A percentile compares a stretch with the other conserved stretches of the same genome.
phyloP scores from a whole-genome alignment of 371 early-diverging fungal species.

The Mortierella sp. region DNA sequence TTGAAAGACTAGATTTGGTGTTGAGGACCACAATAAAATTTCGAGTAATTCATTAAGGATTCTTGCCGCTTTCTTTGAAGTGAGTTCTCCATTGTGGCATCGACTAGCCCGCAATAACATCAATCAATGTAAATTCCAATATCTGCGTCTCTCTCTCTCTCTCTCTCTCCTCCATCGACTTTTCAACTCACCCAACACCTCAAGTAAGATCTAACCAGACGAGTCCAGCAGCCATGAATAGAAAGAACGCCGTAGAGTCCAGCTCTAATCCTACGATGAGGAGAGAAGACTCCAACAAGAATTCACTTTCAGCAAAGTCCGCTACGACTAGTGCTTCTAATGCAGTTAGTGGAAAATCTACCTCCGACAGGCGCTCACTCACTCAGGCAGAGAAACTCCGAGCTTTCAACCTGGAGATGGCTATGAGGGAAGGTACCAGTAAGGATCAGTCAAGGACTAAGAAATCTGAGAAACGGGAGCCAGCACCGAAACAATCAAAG shows the following conservation, averaged over 20 bases:
- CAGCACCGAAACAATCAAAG: background rate
- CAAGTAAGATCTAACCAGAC: too few relatives aligned
- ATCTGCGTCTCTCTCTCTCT: too few relatives aligned
- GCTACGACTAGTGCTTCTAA: background rate
- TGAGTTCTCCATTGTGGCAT: background rate
- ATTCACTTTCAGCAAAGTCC: background rate
- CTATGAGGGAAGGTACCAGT: background rate
- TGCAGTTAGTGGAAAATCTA: background rate
- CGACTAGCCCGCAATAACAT: background rate
- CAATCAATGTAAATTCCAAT: too few relatives aligned
- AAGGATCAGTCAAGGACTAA: background rate
- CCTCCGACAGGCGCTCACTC: background rate
- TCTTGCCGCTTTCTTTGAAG: background rate
- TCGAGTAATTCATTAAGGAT: too few relatives aligned
- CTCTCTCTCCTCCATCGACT: too few relatives aligned
- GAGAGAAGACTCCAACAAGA: background rate
- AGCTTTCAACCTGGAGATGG: background rate
- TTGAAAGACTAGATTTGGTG: too few relatives aligned
- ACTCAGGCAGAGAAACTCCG: background rate
- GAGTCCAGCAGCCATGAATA: too few relatives aligned
- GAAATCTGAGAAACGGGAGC: background rate
- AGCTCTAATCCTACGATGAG: background rate
- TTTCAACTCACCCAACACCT: too few relatives aligned
- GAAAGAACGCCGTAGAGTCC: too few relatives aligned
- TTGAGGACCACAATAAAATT: too few relatives aligned